phyloP scores from a whole-genome alignment of 768 basidiomycete genomes.

The Dendrothele bispora region DNA sequence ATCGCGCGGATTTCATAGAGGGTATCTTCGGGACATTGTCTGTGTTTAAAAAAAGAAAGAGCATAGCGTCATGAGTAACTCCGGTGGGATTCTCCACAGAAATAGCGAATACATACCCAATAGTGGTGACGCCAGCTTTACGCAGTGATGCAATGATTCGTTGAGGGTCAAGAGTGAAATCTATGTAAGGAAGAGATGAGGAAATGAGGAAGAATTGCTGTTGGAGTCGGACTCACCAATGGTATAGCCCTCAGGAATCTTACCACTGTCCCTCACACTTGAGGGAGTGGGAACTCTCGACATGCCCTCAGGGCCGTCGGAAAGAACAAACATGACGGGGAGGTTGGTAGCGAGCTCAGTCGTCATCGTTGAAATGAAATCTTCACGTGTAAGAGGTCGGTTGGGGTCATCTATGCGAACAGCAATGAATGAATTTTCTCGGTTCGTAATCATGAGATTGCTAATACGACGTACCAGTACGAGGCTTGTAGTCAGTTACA shows the following conservation, averaged over 20 bases:
- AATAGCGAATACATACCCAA: not conserved
- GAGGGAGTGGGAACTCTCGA: not conserved
- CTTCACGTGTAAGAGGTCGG: conserved; percentile 1
- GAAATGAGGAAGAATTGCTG: not conserved
- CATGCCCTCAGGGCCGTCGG: not conserved
- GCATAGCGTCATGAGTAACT: too few relatives aligned
- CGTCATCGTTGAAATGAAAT: not conserved
- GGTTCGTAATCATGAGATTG: too few relatives aligned
- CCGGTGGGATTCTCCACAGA: not conserved
- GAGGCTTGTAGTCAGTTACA: too few relatives aligned
- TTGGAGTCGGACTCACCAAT: not conserved
- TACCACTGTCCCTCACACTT: not conserved
- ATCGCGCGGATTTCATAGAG: conserved; percentile 1
- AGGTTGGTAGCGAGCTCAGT: not conserved
- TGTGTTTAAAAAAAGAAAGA: not conserved
- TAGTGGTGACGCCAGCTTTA: not conserved
- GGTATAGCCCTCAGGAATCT: not conserved
- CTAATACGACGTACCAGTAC: too few relatives aligned
- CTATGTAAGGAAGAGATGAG: not conserved
- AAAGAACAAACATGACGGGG: conserved; percentile 2
- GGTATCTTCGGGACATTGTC: conserved; percentile 3
- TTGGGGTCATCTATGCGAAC: too few relatives aligned
- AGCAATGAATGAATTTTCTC: too few relatives aligned
- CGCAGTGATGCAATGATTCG: not conserved
- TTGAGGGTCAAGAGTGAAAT: not conserved